phyloP scores from a whole-genome alignment of 495 filamentous ascomycete species.

The Neurospora tetrasperma region DNA sequence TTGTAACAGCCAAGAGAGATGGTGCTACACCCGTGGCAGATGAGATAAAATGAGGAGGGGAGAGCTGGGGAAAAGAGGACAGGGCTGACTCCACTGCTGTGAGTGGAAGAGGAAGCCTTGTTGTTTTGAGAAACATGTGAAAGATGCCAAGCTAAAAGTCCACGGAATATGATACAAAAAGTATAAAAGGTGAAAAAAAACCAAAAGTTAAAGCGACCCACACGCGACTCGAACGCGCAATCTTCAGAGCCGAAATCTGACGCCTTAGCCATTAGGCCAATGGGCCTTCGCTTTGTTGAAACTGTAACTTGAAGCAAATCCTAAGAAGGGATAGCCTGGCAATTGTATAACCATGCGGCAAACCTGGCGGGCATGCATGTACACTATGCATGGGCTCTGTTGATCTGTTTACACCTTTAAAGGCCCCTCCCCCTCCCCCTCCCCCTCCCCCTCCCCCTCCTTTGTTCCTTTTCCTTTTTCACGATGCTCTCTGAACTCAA shows the following conservation, averaged over 20 bases:
- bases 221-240: slow-evolving; percentile 26
- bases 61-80: no score
- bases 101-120: background rate
- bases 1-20: background rate
- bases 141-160: background rate
- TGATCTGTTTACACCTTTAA: background rate
- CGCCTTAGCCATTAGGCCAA: slow-evolving; percentile 12
- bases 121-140: background rate
- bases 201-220: slow-evolving; percentile 11
- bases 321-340: background rate
- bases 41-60: background rate
- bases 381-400: background rate
- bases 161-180: background rate
- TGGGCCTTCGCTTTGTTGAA: slow-evolving; percentile 9
- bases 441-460: background rate
- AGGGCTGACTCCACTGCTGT: background rate
- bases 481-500: background rate
- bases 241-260: slow-evolving; percentile 24
- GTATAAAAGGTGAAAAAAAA: background rate
- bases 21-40: background rate
- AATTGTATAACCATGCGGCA: background rate
- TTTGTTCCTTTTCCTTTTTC: background rate
- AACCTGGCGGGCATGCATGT: background rate
- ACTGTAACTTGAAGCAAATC: background rate
- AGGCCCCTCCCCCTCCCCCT: background rate